These are phyloP conservation scores for Zymoseptoria brevis DNA, from an alignment of 2,329 filamentous ascomycete species.

Conservation along the genomic window DNA sequence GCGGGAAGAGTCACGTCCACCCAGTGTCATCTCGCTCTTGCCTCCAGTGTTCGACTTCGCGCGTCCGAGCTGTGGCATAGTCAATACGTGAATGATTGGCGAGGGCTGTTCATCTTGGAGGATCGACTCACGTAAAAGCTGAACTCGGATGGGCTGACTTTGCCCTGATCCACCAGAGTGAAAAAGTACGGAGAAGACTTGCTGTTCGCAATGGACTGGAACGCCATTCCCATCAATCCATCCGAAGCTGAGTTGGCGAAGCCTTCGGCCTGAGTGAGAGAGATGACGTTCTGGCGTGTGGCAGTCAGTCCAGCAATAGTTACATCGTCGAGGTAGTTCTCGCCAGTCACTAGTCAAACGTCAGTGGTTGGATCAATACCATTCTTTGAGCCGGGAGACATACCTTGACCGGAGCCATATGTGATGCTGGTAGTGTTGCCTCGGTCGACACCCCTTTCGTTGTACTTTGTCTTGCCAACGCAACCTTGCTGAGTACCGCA, in stretches of 20 bases:
- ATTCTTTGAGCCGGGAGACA: neutral
- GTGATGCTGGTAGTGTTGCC: constrained; percentile 20
- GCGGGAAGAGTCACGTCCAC: constrained; percentile 17
- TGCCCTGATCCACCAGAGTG: constrained; percentile 19
- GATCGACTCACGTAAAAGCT: constrained; percentile 15
- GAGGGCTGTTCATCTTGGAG: neutral
- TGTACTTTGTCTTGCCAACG: constrained; percentile 15
- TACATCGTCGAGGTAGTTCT: constrained; percentile 22
- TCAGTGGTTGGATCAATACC: neutral
- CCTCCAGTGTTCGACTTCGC: constrained; percentile 12
- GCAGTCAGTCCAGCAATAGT: constrained; percentile 20
- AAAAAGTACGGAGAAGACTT: constrained; percentile 20
- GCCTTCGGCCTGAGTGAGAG: constrained; percentile 19
- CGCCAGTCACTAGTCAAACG: constrained; percentile 12
- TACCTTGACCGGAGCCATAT: constrained; percentile 17
- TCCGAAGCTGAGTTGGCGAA: constrained; percentile 19
- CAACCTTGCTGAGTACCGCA: constrained; percentile 18
- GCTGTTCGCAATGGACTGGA: constrained; percentile 11
- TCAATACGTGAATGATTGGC: neutral
- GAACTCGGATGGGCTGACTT: constrained; percentile 21
- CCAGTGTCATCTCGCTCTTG: constrained; percentile 21
- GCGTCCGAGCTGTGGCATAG: constrained; percentile 13
- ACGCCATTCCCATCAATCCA: constrained; percentile 20
- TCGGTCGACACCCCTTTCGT: constrained; percentile 15
- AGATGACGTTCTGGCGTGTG: constrained; percentile 19